Percentiles rank a stretch among this genome's conserved stretches.
Evolutionary conservation across 805 yeast genomes (phyloP).

Genomic region (Ogataea glucozyma): DNA sequence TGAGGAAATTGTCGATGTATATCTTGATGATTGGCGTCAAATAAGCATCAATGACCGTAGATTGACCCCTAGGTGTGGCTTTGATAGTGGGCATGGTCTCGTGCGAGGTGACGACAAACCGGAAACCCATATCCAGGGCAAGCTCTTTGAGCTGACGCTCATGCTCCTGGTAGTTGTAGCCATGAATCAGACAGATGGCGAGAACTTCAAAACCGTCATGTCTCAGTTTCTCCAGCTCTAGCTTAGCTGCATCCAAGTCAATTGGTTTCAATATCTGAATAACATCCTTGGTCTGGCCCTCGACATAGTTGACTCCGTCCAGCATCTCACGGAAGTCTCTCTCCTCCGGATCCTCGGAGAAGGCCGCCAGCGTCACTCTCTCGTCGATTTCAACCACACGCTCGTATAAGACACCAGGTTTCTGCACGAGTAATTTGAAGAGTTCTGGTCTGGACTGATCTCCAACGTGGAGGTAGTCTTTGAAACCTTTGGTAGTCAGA

Average conservation of each 20-base stretch:
- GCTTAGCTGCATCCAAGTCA: constrained; percentile 23
- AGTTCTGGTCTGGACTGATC: constrained; percentile 32
- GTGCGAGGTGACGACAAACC: constrained; percentile 35
- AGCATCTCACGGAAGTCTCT: constrained; percentile 14
- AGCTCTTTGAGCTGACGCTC: constrained; percentile 35
- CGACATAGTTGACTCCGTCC: constrained; percentile 30
- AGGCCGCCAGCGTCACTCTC: constrained; percentile 25
- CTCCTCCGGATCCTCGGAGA: constrained; percentile 23
- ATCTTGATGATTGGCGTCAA: constrained; percentile 42
- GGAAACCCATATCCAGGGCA: constrained; percentile 52
- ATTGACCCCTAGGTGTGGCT: constrained; percentile 41
- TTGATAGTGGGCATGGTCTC: constrained; percentile 40
- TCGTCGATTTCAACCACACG: constrained; percentile 22
- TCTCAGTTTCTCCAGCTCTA: constrained; percentile 26
- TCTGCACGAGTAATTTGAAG: constrained; percentile 17
- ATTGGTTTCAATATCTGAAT: constrained; percentile 38
- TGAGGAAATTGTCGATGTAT: constrained; percentile 39
- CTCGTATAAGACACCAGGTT: constrained; percentile 20
- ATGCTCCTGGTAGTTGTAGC: constrained; percentile 40
- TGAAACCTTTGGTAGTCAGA: constrained; percentile 32
- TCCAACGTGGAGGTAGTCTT: constrained; percentile 34
- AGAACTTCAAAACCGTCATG: constrained; percentile 34
- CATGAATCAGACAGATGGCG: constrained; percentile 38
- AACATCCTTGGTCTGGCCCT: constrained; percentile 41
- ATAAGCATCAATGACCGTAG: constrained; percentile 44